Percentiles rank a stretch among this genome's conserved stretches.
Conservation (phyloP, 768 basidiomycete genomes). For the Strobilomyces dryophilus region DNA sequence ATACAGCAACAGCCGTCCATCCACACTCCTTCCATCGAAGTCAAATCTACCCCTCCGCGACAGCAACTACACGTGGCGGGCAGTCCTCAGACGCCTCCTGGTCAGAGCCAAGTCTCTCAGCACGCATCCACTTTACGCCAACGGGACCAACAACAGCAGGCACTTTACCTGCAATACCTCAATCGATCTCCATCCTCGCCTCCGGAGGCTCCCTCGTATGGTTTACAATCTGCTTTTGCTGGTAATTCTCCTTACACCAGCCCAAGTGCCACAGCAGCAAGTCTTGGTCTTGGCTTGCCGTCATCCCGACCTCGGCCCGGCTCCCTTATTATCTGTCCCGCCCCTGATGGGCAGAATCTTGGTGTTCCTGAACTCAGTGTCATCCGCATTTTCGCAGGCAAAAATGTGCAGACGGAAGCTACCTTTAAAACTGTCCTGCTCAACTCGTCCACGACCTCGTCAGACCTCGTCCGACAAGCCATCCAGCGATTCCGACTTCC, state of each 20-base stretch:
- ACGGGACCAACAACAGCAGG: slow-evolving; percentile 85
- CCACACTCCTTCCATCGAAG: slow-evolving; percentile 15
- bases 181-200: slow-evolving; percentile 79
- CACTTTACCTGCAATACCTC: slow-evolving; percentile 85
- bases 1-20: slow-evolving; percentile 50
- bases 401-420: slow-evolving; percentile 85
- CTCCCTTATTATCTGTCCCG: slow-evolving; percentile 65
- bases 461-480: slow-evolving; percentile 86
- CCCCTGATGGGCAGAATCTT: slow-evolving; percentile 56
- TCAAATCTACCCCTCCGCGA: slow-evolving; percentile 16
- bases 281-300: slow-evolving; percentile 45
- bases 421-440: slow-evolving; percentile 98
- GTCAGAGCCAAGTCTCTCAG: slow-evolving; percentile 47
- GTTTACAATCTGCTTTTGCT: slow-evolving; percentile 68
- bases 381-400: slow-evolving; percentile 93
- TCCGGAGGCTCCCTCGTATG: slow-evolving; percentile 72
- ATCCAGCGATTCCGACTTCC: slow-evolving; percentile 91
- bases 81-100: slow-evolving; percentile 29
- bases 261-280: slow-evolving; percentile 38
- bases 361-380: slow-evolving; percentile 85
- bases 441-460: slow-evolving; percentile 78
- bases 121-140: slow-evolving; percentile 71
- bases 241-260: slow-evolving; percentile 39
- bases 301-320: slow-evolving; percentile 65
- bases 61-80: slow-evolving; percentile 19